Conservation (phyloP, 2,329 filamentous ascomycete species). For the Tolypocladium ovalisporum region DNA sequence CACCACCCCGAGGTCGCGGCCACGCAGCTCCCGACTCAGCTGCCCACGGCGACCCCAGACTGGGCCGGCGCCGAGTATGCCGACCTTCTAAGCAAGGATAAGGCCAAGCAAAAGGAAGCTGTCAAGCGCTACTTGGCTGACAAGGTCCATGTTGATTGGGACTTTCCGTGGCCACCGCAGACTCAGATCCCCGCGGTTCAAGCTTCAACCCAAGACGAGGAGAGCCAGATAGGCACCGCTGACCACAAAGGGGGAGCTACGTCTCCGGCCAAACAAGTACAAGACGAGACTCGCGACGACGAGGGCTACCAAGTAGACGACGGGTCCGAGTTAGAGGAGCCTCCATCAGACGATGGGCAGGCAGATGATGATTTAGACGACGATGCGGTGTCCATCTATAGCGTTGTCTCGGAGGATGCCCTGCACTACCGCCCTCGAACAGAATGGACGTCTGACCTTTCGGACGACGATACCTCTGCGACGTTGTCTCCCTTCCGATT, state of each 20-base stretch:
- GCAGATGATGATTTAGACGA: slow-evolving; percentile 26
- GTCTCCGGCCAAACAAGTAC: slow-evolving; percentile 5
- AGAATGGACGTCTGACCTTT: slow-evolving; percentile 48
- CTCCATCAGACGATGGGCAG: slow-evolving; percentile 8
- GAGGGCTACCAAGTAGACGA: slow-evolving; percentile 25
- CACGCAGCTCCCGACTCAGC: slow-evolving; percentile 15
- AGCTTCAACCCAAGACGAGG: neutral
- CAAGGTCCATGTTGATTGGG: slow-evolving; percentile 49
- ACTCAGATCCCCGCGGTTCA: neutral
- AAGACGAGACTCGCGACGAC: slow-evolving; percentile 23
- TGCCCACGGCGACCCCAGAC: slow-evolving; percentile 16
- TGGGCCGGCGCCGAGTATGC: slow-evolving; percentile 42
- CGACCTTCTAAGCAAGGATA: slow-evolving; percentile 51
- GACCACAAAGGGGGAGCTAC: neutral
- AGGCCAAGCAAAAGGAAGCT: slow-evolving; percentile 51
- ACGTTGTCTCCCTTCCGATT: slow-evolving; percentile 40
- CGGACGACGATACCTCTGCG: slow-evolving; percentile 33
- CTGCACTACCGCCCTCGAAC: slow-evolving; percentile 36
- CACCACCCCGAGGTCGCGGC: slow-evolving; percentile 18
- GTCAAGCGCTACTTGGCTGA: slow-evolving; percentile 43
- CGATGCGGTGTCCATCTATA: slow-evolving; percentile 43
- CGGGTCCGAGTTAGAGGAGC: slow-evolving; percentile 27
- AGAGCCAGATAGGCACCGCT: no score
- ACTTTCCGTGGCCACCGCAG: slow-evolving; percentile 42
- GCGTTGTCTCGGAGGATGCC: slow-evolving; percentile 44